Percentiles rank a stretch among this genome's conserved stretches.
Evolutionary conservation across 345 rosid genomes (phyloP).

Genomic region (Eucalyptus marginata): DNA sequence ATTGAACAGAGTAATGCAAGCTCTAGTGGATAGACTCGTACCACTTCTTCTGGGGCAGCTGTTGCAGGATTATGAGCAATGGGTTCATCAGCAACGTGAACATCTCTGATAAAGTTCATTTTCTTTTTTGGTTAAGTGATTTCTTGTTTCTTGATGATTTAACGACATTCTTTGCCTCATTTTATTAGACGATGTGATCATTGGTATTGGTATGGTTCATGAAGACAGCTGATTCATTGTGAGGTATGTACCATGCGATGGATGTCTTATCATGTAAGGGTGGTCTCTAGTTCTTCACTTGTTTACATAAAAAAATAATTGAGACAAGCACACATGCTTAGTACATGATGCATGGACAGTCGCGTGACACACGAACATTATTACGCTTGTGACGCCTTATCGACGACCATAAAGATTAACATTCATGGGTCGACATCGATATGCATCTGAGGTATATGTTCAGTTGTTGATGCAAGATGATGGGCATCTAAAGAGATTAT

Average conservation of each 20-base stretch:
- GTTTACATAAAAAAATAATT: neutral
- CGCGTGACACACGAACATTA: neutral
- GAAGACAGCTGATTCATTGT: neutral
- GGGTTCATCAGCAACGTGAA: conserved; percentile 31
- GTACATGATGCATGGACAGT: neutral
- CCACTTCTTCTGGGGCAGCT: conserved; percentile 54
- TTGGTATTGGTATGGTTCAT: neutral
- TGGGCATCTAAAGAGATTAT: neutral
- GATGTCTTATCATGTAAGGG: neutral
- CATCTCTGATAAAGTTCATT: neutral
- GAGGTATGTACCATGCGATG: neutral
- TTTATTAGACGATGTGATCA: neutral
- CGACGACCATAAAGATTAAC: neutral
- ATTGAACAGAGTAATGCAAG: conserved; percentile 64
- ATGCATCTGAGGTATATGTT: neutral
- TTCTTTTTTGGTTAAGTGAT: neutral
- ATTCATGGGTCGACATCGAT: neutral
- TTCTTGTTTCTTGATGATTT: neutral
- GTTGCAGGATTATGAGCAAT: conserved; percentile 41
- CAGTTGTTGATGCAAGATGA: neutral
- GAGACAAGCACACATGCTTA: neutral
- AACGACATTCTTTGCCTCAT: neutral
- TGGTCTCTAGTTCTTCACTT: neutral
- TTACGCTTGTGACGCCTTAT: neutral
- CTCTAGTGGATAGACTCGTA: conserved; percentile 64